Base-by-base conservation (phyloP, 2,329 filamentous ascomycete genomes). In the Fusarium fujikuroi region DNA sequence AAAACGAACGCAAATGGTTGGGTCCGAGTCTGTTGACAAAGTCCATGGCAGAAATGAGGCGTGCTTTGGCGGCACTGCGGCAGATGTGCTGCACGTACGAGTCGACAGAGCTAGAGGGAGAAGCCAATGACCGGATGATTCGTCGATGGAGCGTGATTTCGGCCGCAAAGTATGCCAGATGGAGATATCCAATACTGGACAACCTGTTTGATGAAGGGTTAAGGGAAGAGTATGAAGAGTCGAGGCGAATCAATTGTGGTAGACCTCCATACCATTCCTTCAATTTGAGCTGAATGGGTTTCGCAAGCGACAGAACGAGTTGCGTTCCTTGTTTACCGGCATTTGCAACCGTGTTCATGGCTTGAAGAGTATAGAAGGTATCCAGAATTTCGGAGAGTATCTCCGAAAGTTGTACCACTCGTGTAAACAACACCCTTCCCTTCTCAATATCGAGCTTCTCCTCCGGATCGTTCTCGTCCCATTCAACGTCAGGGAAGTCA, bases 31-130 rank as follows among this genome's bases (percentile, higher is more conserved):
- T 92, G 83, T 98, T 98, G 77, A 97, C 95, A 82, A 98, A 97
- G 81, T 98, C 95, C 93, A 98, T 97, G 72, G 95, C 95, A 28
- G 93, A 97, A 79, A 98, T 97, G 39, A 98, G 88, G 10, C 95
- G 92, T 1, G 95, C 97, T 81, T 98, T 98, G 60, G 95, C 95
- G 8, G 95, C 95, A 64, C 92, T 95, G 60, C 95, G 94, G 82
- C 95, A 97, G 76, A 98, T 97, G 82, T 97, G 94, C 62, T 95
- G 89, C 56, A 97, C 90, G 77, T 98, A 97, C 0, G 92, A 89
- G 79, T 97, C 94, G 43, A 91, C 86, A 8, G 81, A 78, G 11
- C 81, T 79, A 9, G 82, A 73, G 7, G 80, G 76, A 16, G 85
- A 81, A 25, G 84, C 79, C 47, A 98, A 87, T 3, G 94, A 95